Evolutionary conservation across 1,284 basidiomycete species (phyloP).

Genomic region (Ganoderma sp.): DNA sequence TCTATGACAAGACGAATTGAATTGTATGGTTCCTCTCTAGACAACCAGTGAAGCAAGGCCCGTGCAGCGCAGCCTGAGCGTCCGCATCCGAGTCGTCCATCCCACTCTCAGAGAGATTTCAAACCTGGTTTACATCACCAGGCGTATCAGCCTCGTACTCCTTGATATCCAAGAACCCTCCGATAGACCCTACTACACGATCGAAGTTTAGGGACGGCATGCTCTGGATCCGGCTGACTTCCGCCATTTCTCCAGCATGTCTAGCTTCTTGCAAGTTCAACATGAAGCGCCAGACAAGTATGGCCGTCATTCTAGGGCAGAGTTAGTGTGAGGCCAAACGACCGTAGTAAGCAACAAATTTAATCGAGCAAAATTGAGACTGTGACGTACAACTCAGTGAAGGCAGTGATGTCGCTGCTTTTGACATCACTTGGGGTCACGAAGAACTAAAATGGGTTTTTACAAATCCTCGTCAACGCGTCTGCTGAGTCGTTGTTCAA

Average conservation of each 20-base stretch:
- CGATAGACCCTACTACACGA: background rate
- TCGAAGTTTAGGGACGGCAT: background rate
- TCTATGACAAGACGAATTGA: too few relatives aligned
- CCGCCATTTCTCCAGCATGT: background rate
- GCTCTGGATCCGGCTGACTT: background rate
- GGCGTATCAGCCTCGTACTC: too few relatives aligned
- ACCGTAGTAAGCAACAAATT: background rate
- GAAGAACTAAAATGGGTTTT: background rate
- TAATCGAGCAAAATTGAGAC: too few relatives aligned
- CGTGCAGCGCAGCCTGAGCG: too few relatives aligned
- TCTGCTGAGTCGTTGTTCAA: too few relatives aligned
- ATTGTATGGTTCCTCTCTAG: too few relatives aligned
- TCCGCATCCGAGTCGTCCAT: too few relatives aligned
- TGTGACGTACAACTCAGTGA: slow-evolving; percentile 5
- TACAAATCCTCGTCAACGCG: too few relatives aligned
- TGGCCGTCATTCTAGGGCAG: background rate
- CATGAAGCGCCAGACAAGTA: background rate
- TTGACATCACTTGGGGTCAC: background rate
- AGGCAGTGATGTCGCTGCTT: background rate
- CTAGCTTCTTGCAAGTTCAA: background rate
- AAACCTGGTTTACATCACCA: too few relatives aligned
- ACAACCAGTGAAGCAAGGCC: too few relatives aligned
- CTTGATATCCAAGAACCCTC: background rate
- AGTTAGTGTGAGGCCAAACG: background rate
- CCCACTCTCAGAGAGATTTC: too few relatives aligned